Base-by-base conservation (phyloP, 2,329 filamentous ascomycete genomes). In the Monilinia vaccinii-corymbosi region DNA sequence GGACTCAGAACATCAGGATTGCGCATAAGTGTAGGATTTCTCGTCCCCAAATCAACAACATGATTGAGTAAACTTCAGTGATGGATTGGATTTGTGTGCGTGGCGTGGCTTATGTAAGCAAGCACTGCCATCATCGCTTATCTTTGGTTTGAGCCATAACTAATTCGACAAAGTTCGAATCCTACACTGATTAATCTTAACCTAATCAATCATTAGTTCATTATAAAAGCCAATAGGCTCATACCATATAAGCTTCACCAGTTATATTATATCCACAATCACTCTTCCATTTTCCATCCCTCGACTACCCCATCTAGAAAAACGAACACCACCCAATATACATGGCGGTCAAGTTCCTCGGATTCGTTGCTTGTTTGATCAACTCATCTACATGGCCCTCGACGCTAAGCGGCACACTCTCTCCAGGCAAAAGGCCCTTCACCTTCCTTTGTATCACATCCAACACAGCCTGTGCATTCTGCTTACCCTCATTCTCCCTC, bases 321-420 rank as follows among this genome's bases (percentile, higher is more conserved):
- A 87, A 88, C 14, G 84, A 78, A 76, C 84, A 87, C 93, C 93
- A 97, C 23, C 94, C 94, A 75, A 97, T 96, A 74, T 97, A 99
- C 95, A 99, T 99, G 44, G 85, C 84, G 21, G 89, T 84, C 74
- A 99, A 74, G 72, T 94, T 95, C 70, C 77, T 82, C 60, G 87
- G 83, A 73, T 91, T 85, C 25, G 87, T 88, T 38, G 95, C 94
- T 76, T 93, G 86, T 71, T 87, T 84, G 67, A 99, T 94, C 73
- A 99, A 75, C 74, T 95, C 91, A 72, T 97, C 89, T n/a, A 97
- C 94, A 76, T 99, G 94, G 0, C 95, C 94, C 74, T 97, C 94
- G 2, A 97, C 91, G 32, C 91, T 91, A 63, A 99, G 77, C 47
- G 94, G 93, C 59, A 99, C 94, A 64, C 86, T 93, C 77, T 99